Conservation (phyloP, 225 moss, liverwort and hornwort species). For the Sphagnum tenellum region DNA sequence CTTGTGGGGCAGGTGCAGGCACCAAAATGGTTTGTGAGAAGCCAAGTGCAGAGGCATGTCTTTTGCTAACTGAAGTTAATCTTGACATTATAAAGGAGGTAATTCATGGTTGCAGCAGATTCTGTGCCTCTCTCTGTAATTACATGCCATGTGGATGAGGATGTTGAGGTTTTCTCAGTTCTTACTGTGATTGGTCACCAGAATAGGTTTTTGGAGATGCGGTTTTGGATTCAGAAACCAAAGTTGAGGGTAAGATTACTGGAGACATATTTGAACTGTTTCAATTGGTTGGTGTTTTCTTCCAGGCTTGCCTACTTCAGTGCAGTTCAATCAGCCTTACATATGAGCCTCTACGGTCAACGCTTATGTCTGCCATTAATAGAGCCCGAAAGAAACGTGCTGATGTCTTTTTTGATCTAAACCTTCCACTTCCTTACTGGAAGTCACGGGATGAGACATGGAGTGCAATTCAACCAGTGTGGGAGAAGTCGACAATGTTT, state of each 20-base stretch:
- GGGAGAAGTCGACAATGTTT: constrained; percentile 75
- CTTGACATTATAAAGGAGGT: constrained; percentile 78
- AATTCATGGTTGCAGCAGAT: background rate
- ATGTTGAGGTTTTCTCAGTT: no score
- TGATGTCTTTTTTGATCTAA: constrained; percentile 74
- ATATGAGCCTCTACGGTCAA: constrained; percentile 57
- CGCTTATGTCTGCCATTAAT: constrained; percentile 54
- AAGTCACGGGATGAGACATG: constrained; percentile 41
- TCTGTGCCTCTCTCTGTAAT: background rate
- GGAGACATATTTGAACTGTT: background rate
- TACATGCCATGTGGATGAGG: background rate
- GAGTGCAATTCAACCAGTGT: constrained; percentile 43
- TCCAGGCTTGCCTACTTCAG: constrained; percentile 67
- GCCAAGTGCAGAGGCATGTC: constrained; percentile 63
- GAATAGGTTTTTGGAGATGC: no score
- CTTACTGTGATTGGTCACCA: no score
- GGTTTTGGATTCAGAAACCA: no score
- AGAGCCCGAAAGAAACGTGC: constrained; percentile 46
- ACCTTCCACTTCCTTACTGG: constrained; percentile 79
- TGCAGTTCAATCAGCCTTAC: constrained; percentile 93
- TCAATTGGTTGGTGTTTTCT: background rate
- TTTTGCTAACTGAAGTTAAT: constrained; percentile 49
- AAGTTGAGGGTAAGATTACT: no score
- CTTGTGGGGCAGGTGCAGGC: constrained; percentile 39
- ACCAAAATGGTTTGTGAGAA: constrained; percentile 71